Percentiles rank a stretch among this genome's conserved stretches.
phyloP scores from a whole-genome alignment of 768 basidiomycete species.

The Lentinula raphanica region DNA sequence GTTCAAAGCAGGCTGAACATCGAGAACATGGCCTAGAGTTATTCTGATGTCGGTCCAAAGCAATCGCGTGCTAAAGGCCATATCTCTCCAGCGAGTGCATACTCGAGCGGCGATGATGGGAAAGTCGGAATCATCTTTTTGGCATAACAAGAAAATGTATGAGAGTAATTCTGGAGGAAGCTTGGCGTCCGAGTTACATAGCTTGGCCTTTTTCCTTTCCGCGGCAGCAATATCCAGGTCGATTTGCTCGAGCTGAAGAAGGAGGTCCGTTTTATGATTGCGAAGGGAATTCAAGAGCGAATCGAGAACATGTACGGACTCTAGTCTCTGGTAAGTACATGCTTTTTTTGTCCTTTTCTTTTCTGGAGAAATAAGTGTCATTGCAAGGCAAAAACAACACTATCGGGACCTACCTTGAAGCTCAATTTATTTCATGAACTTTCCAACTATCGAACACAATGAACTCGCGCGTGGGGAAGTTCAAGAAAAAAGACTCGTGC shows the following conservation, averaged over 20 bases:
- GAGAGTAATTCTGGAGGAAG: conserved; percentile 38
- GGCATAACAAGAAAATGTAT: conserved; percentile 33
- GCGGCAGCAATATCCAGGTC: conserved; percentile 26
- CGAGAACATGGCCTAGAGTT: conserved; percentile 19
- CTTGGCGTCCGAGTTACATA: conserved; percentile 29
- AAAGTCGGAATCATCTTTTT: conserved; percentile 20
- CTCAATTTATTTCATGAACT: too few species aligned
- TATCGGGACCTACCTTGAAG: too few species aligned
- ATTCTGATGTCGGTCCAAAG: conserved; percentile 40
- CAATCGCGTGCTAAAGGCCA: conserved; percentile 33
- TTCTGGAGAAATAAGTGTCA: too few species aligned
- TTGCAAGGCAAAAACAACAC: too few species aligned
- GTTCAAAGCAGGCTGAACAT: conserved; percentile 18
- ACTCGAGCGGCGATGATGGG: conserved; percentile 40
- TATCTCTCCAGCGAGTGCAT: conserved; percentile 37
- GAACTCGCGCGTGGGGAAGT: too few species aligned
- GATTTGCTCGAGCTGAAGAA: conserved; percentile 28
- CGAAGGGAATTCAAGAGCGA: neutral
- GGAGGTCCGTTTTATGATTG: conserved; percentile 14
- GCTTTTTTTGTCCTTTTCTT: too few species aligned
- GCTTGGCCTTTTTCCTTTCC: conserved; percentile 25
- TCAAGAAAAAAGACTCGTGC: too few species aligned
- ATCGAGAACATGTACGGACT: neutral
- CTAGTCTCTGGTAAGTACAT: neutral
- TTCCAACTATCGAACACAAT: too few species aligned